Conservation (phyloP, 2,329 filamentous ascomycete species). For the Fusarium xylarioides region DNA sequence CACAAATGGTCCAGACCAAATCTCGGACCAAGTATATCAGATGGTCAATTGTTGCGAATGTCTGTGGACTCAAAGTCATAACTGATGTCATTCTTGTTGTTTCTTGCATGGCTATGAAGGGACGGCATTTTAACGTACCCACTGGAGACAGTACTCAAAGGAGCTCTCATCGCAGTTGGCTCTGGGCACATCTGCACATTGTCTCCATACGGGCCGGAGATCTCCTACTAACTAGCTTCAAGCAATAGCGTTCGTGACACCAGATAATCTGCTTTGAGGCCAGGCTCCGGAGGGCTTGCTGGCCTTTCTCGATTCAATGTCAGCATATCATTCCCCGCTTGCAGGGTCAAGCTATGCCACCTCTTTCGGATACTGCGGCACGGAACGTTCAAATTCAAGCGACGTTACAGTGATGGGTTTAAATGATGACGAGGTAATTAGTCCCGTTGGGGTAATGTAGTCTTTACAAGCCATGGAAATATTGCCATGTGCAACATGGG, state of each 20-base stretch:
- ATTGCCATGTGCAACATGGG: not conserved
- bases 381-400: not conserved
- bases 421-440: rapidly evolving
- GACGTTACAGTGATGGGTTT: not conserved
- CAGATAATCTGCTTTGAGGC: no score
- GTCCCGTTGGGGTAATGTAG: no score
- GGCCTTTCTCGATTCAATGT: not conserved
- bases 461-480: not conserved
- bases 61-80: no score
- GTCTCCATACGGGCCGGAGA: rapidly evolving
- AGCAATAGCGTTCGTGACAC: rapidly evolving
- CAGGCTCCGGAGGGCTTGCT: not conserved
- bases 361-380: not conserved
- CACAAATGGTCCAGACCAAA: not conserved
- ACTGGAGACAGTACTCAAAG: no score
- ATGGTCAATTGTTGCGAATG: rapidly evolving
- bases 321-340: not conserved
- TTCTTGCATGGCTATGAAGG: not conserved
- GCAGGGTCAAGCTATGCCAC: no score
- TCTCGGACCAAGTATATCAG: not conserved
- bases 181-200: not conserved
- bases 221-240: no score
- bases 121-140: no score
- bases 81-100: not conserved
- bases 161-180: no score